These are phyloP conservation scores for Arthrobotrys pseudoclavata DNA, from an alignment of 2,329 filamentous ascomycete species.

Conservation along the genomic window DNA sequence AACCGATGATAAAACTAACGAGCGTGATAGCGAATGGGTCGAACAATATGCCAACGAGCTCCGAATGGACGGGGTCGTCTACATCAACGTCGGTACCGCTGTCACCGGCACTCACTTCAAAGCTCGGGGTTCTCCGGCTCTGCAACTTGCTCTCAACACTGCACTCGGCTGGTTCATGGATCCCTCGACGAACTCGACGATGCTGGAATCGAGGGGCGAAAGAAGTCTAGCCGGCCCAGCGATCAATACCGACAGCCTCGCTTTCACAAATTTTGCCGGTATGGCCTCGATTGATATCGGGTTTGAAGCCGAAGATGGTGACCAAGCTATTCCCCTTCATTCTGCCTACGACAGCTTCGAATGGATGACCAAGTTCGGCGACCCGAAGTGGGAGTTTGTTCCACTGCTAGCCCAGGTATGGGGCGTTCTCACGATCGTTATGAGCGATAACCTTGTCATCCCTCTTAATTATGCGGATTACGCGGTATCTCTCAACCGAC, in stretches of 20 bases:
- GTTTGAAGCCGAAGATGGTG: constrained; percentile 72
- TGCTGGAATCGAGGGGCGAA: constrained; percentile 80
- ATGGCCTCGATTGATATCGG: constrained; percentile 87
- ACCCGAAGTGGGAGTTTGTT: constrained; percentile 85
- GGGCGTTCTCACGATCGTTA: constrained; percentile 74
- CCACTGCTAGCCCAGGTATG: constrained; percentile 80
- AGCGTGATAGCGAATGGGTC: constrained; percentile 78
- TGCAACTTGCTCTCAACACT: constrained; percentile 78
- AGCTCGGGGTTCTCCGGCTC: constrained; percentile 84
- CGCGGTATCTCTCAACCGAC: constrained; percentile 74
- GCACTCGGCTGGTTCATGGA: constrained; percentile 82
- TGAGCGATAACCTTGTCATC: constrained; percentile 75
- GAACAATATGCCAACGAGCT: constrained; percentile 83
- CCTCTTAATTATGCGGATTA: constrained; percentile 74
- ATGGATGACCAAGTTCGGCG: constrained; percentile 83
- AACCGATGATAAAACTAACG: constrained; percentile 9
- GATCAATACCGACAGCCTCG: constrained; percentile 69
- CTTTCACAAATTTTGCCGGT: constrained; percentile 92
- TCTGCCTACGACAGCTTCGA: constrained; percentile 92
- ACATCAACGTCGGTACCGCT: constrained; percentile 90
- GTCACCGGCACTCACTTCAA: constrained; percentile 81
- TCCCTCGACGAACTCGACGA: constrained; percentile 77
- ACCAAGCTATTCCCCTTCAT: constrained; percentile 76
- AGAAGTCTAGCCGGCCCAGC: constrained; percentile 72
- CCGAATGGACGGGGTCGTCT: constrained; percentile 81